Evolutionary conservation across 306 rosid species (phyloP), one percentile per base, ranked within the genome.

Genomic region (Corylus heterophylla): DNA sequence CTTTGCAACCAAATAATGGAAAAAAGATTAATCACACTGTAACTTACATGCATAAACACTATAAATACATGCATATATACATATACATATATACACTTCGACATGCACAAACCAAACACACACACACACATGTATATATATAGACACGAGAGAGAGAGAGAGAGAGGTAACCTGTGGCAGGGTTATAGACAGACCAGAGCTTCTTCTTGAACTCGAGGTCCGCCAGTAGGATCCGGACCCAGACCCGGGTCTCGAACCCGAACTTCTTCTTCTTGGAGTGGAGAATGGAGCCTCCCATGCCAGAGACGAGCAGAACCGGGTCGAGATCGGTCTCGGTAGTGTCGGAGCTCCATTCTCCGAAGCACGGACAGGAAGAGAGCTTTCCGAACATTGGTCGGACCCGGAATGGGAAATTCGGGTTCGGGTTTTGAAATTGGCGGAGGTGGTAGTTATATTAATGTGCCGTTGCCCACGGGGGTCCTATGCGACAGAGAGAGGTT

Each of bases 251-350:
- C 75, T 91, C 78, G n/a, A 89, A 77, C 25, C 98, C 98, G 80
- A 88, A 82, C 64, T 73, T 83, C 81, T 86, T 89, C 18, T 78
- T 87, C 84, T 75, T 91, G 13, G 97, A 86, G 55, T 90, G 76
- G 16, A 94, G 79, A 81, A 94, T 90, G 86, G 98, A 94, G 62
- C 98, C 98, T 2, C 95, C 98, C 73, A 91, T 92, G 56, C 97
- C 97, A 72, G 97, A 82, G 16, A 94, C 84, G 20, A 94, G 97
- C 8, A 94, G 85, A 7, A 91, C 88, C 75, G 98, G 98, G 85
- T 94, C 97, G 8, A 85, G 89, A 54, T 89, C 92, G 70, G 81
- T 35, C 2, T 8, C 45, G 13, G 12, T 20, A 1, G 75, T 50
- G 3, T 84, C 81, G 85, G 89, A 70, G 31, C 44, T 54, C 48